Conservation (phyloP, 2,329 filamentous ascomycete genomes). For the Xylariaceae sp. region DNA sequence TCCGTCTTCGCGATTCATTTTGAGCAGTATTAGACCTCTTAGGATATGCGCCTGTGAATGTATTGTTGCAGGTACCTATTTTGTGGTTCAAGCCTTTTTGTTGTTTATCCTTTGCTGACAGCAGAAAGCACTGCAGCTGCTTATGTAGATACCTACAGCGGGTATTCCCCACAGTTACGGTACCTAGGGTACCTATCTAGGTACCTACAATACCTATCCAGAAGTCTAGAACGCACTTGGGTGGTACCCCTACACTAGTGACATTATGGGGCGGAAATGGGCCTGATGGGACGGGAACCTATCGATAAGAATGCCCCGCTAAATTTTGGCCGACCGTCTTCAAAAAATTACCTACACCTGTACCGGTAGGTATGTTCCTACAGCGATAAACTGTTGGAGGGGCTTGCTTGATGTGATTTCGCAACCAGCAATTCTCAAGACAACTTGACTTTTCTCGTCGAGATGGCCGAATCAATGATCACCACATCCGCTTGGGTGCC, state of each 20-base stretch:
- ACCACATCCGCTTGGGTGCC: constrained; percentile 72
- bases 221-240: no score
- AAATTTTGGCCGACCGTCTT: constrained; percentile 20
- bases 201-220: background rate
- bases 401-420: constrained; percentile 5
- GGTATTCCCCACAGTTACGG: no score
- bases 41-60: background rate
- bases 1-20: constrained; percentile 31
- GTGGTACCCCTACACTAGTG: no score
- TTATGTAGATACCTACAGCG: background rate
- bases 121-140: no score
- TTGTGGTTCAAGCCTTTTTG: background rate
- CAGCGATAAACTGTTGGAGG: constrained; percentile 26
- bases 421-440: background rate
- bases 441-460: background rate
- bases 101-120: background rate
- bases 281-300: constrained; percentile 8
- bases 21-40: background rate
- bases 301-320: constrained; percentile 26
- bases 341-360: background rate
- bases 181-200: background rate
- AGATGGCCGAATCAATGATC: constrained; percentile 61
- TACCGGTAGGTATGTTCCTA: background rate
- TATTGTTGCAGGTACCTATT: background rate
- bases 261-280: no score